Percentiles rank a stretch among this genome's conserved stretches.
phyloP scores from a whole-genome alignment of 1,284 basidiomycete genomes.

The Lentinula novae-zelandiae region DNA sequence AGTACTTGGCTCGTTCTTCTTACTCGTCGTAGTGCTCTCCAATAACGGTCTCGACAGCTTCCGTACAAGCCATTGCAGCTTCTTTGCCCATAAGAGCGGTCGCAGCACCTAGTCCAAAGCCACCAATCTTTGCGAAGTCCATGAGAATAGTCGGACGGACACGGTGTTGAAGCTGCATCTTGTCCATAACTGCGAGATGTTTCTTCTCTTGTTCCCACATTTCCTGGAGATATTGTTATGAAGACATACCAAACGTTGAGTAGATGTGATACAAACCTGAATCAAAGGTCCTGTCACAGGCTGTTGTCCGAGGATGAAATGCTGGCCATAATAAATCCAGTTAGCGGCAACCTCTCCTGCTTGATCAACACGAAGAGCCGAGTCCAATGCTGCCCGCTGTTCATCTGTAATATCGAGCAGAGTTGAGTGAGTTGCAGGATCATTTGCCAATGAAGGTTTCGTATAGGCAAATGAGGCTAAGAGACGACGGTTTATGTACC shows the following conservation, averaged over 20 bases:
- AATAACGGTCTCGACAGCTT: constrained; percentile 96
- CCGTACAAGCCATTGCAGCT: constrained; percentile 97
- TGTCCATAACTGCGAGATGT: constrained; percentile 85
- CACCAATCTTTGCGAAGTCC: constrained; percentile 82
- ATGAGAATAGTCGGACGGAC: constrained; percentile 83
- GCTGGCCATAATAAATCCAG: constrained; percentile 87
- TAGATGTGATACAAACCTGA: constrained; percentile 48
- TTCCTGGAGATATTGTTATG: constrained; percentile 44
- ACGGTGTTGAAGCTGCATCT: constrained; percentile 78
- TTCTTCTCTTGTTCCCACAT: constrained; percentile 99
- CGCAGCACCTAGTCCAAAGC: constrained; percentile 79
- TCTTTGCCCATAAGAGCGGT: constrained; percentile 90
- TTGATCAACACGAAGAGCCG: constrained; percentile 82
- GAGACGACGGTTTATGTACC: constrained; percentile 1
- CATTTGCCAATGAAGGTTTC: constrained; percentile 6
- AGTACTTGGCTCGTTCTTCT: constrained; percentile 29
- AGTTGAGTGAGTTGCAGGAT: constrained; percentile 30
- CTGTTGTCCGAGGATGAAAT: constrained; percentile 67
- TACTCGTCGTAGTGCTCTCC: constrained; percentile 98
- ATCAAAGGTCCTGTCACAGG: constrained; percentile 63
- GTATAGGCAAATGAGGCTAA: constrained; percentile 18
- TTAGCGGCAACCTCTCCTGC: constrained; percentile 93
- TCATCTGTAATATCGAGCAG: constrained; percentile 42
- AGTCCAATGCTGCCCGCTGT: constrained; percentile 51
- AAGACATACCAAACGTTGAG: constrained; percentile 1